Conservation (phyloP, 768 basidiomycete species). For the Boletus reticuloceps region DNA sequence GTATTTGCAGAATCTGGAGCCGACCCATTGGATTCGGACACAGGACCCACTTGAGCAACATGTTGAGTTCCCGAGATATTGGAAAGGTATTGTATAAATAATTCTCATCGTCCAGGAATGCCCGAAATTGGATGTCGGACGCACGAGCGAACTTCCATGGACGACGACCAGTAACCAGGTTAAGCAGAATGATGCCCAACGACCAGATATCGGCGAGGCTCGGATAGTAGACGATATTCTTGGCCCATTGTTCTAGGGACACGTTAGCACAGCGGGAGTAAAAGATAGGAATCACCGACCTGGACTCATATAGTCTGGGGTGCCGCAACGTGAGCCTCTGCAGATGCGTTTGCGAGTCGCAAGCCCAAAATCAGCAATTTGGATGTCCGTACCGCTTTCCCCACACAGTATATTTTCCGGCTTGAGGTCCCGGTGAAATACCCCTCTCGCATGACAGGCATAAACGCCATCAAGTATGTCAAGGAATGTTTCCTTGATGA, state of each 20-base stretch:
- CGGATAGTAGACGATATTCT: slow-evolving; percentile 35
- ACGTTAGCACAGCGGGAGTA: slow-evolving; percentile 1
- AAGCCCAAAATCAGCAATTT: slow-evolving; percentile 79
- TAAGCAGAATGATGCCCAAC: slow-evolving; percentile 76
- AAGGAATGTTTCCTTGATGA: slow-evolving; percentile 68
- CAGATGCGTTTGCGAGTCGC: slow-evolving; percentile 47
- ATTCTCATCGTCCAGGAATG: slow-evolving; percentile 15
- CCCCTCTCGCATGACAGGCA: slow-evolving; percentile 64
- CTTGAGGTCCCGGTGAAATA: slow-evolving; percentile 87
- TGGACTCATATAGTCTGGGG: slow-evolving; percentile 66
- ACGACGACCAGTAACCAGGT: slow-evolving; percentile 62
- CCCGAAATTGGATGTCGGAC: slow-evolving; percentile 9
- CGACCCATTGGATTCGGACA: slow-evolving; percentile 13
- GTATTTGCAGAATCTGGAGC: slow-evolving; percentile 17
- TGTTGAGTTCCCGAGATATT: slow-evolving; percentile 13
- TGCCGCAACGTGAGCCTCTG: slow-evolving; percentile 56
- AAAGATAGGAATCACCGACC: slow-evolving; percentile 38
- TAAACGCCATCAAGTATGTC: slow-evolving; percentile 79
- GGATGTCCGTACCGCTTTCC: slow-evolving; percentile 49
- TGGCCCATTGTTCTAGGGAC: slow-evolving; percentile 49
- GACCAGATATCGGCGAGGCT: slow-evolving; percentile 61
- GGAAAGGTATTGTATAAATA: slow-evolving; percentile 12
- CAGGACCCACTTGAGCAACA: slow-evolving; percentile 18
- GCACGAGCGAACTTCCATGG: slow-evolving; percentile 14
- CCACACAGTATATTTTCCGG: slow-evolving; percentile 76